Base-by-base conservation (phyloP, 208 protist species). In the Porcisia hertigi region DNA sequence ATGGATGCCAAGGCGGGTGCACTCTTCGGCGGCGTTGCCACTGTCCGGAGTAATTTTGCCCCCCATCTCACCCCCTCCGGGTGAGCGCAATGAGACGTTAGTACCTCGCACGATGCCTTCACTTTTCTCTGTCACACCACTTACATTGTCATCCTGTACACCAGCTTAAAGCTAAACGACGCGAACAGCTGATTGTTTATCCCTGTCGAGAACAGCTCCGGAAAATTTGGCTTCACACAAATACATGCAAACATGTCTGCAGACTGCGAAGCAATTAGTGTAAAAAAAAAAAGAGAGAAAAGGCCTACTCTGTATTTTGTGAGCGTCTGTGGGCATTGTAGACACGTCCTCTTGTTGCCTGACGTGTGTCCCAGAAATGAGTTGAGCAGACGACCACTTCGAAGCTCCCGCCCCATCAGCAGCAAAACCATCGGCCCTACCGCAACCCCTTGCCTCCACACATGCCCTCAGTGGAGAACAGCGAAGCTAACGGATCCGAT, bases 181-280 rank as follows among this genome's bases (percentile, higher is more conserved):
- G 62, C 8, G 18, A 25, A 25, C 41, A 18, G 23, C 11, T 30
- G 8, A 47, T 23, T 11, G 62, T 49, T 66, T 66, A 11, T 52
- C 47, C 47, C 11, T 45, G 39, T 66, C 16, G 9, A 41, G n/a
- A 4, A 6, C 30, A 6, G 39, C 39, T 66, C 20, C 20, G 34
- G 6, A 66, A 66, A 66, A 11, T 30, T 25, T 23, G 16, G 2
- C 30, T 66, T 36, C 47, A 12, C 58, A 62, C 25, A 23, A 16
- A 64, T 23, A 36, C 34, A 30, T 41, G 62, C 39, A 30, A 36
- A 86, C 43, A n/a, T 52, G 73, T 58, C 59, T 69, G 34, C 41
- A 41, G 34, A 41, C 49, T 67, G 55, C 55, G 47, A 43, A 25
- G 45, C 60, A 62, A 30, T 30, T 30, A 30, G 30, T 0, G 0